Percentiles rank a stretch among this genome's conserved stretches.
Evolutionary conservation across 352 stramenopile species (phyloP).

Genomic region (Pythium volutum): DNA sequence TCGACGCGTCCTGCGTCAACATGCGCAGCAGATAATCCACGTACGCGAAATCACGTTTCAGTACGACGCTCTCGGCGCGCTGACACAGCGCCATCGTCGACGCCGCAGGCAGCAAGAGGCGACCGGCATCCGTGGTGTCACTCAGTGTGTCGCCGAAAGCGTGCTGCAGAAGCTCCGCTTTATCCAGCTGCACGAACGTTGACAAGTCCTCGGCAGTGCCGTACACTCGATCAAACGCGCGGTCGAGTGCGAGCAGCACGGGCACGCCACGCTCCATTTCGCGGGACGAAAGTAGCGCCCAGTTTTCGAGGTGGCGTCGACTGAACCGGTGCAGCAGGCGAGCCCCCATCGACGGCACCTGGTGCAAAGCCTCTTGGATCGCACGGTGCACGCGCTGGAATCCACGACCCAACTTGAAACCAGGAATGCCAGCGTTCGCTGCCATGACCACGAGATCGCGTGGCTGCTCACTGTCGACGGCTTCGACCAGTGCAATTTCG

Average conservation of each 20-base stretch:
- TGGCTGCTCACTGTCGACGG: conserved; percentile 36
- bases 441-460: conserved; percentile 72
- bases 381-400: conserved; percentile 61
- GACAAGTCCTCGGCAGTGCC: conserved; percentile 37
- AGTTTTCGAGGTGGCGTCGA: conserved; percentile 72
- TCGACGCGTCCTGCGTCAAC: conserved; percentile 9
- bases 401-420: conserved; percentile 55
- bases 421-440: conserved; percentile 51
- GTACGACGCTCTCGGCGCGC: conserved; percentile 41
- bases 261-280: conserved; percentile 53
- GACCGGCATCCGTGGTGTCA: conserved; percentile 11
- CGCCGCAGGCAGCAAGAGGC: conserved; percentile 11
- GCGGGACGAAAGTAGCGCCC: conserved; percentile 56
- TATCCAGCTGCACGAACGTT: conserved; percentile 35
- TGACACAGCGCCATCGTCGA: conserved; percentile 66
- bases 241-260: conserved; percentile 10
- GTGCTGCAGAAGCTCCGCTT: conserved; percentile 30
- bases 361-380: conserved; percentile 35
- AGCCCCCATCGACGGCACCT: conserved; percentile 16
- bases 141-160: conserved; percentile 28
- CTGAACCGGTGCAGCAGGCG: conserved; percentile 48
- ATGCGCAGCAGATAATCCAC: conserved; percentile 51
- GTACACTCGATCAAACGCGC: conserved; percentile 69
- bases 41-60: conserved; percentile 60
- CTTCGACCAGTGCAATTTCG: conserved; percentile 83